A percentile compares a stretch with the other conserved stretches of the same genome.
These are phyloP conservation scores for Eremomyces bilateralis DNA, from an alignment of 495 filamentous ascomycete species.

Conservation along the genomic window DNA sequence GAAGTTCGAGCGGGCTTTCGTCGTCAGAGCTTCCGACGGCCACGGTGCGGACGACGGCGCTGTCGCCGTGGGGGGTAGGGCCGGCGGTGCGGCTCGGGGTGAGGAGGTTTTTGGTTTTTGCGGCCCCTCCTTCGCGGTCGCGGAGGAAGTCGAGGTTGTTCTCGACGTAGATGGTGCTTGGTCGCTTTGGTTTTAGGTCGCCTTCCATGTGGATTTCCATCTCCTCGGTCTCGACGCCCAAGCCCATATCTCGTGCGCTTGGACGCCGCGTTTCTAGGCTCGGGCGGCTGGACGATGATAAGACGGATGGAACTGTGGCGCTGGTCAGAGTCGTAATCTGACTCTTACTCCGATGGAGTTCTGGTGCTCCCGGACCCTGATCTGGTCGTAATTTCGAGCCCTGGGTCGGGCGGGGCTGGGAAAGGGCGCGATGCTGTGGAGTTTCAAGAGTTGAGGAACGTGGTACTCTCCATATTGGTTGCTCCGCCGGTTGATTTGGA, in stretches of 20 bases:
- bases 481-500: no score
- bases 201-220: no score
- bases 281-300: slow-evolving; percentile 47
- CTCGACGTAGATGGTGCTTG: slow-evolving; percentile 56
- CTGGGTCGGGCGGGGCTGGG: slow-evolving; percentile 1
- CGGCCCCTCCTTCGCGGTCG: slow-evolving; percentile 27
- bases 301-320: slow-evolving; percentile 19
- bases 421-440: slow-evolving; percentile 11
- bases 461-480: no score
- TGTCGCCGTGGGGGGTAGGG: slow-evolving; percentile 7
- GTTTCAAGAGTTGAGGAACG: slow-evolving; percentile 17
- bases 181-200: no score
- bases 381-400: no score
- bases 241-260: slow-evolving; percentile 32
- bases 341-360: slow-evolving; percentile 28
- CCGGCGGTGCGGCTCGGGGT: slow-evolving; percentile 13
- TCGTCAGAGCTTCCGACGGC: neutral
- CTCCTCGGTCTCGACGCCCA: slow-evolving; percentile 24
- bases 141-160: slow-evolving; percentile 58
- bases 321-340: slow-evolving; percentile 24
- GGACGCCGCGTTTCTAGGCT: slow-evolving; percentile 61
- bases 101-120: neutral
- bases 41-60: slow-evolving; percentile 15
- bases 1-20: slow-evolving; percentile 1
- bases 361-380: slow-evolving; percentile 21